Percentiles rank a stretch among this genome's conserved stretches.
These are phyloP conservation scores for Aspergillus latus DNA, from an alignment of 2,329 filamentous ascomycete genomes.

Conservation along the genomic window DNA sequence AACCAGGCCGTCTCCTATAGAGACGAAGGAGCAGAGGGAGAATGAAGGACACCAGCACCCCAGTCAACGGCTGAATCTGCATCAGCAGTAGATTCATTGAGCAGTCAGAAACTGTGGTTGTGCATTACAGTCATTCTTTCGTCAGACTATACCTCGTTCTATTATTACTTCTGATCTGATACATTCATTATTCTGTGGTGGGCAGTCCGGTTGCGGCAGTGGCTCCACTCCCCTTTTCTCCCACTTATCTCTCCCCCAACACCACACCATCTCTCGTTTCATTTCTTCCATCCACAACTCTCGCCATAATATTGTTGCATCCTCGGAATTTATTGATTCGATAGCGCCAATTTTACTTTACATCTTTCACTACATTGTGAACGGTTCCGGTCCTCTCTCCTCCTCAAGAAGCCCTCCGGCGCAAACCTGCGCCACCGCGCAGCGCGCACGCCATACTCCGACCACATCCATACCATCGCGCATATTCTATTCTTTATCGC, in stretches of 20 bases:
- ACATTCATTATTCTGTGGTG: slow-evolving; percentile 5
- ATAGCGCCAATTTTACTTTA: slow-evolving; percentile 25
- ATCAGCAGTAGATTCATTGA: background rate
- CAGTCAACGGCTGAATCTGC: slow-evolving; percentile 12
- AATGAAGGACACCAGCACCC: slow-evolving; percentile 15
- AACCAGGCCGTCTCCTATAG: slow-evolving; percentile 14
- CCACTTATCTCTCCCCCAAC: slow-evolving; percentile 16
- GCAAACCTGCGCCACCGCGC: slow-evolving; percentile 32
- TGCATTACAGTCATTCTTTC: slow-evolving; percentile 45
- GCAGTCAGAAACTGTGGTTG: no score
- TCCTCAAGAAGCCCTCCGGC: slow-evolving; percentile 32
- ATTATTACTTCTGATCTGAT: slow-evolving; percentile 2
- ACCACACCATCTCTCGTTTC: slow-evolving; percentile 11
- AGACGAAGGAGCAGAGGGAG: slow-evolving; percentile 10
- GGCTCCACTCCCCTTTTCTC: slow-evolving; percentile 15
- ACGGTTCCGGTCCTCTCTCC: slow-evolving; percentile 18
- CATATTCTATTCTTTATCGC: slow-evolving; percentile 4
- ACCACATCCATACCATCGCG: slow-evolving; percentile 6
- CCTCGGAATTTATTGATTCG: slow-evolving; percentile 22
- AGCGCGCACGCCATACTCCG: slow-evolving; percentile 16
- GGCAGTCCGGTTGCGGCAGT: background rate
- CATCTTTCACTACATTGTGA: slow-evolving; percentile 21
- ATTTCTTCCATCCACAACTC: slow-evolving; percentile 53
- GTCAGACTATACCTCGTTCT: background rate
- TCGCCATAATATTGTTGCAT: slow-evolving; percentile 39